These are phyloP conservation scores for Ogataea siamensis DNA, from an alignment of 805 yeast genomes.

Conservation along the genomic window DNA sequence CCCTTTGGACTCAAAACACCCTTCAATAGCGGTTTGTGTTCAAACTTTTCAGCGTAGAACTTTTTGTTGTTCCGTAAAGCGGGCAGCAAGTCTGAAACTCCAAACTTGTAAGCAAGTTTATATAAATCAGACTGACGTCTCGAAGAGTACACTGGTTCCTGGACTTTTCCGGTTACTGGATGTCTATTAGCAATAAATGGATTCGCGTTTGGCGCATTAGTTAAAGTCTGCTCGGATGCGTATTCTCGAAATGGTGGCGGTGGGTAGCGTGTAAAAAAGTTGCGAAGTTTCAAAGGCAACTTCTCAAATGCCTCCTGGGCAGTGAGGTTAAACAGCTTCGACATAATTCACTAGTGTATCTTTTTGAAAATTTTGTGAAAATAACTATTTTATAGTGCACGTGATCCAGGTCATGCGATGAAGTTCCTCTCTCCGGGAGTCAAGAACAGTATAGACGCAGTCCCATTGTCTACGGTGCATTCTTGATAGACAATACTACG, in stretches of 20 bases:
- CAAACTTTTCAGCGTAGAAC: slow-evolving; percentile 77
- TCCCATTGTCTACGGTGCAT: too few relatives aligned
- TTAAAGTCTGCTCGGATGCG: slow-evolving; percentile 59
- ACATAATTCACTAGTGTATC: slow-evolving; percentile 7
- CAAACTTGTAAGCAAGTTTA: slow-evolving; percentile 78
- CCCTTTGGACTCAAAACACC: slow-evolving; percentile 81
- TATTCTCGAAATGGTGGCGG: slow-evolving; percentile 76
- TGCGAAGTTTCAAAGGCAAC: slow-evolving; percentile 68
- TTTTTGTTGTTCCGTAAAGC: slow-evolving; percentile 55
- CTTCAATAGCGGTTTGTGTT: slow-evolving; percentile 63
- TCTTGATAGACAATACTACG: too few relatives aligned
- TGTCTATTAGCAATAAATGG: slow-evolving; percentile 87
- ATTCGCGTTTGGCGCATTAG: slow-evolving; percentile 69
- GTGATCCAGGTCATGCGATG: slow-evolving; percentile 1
- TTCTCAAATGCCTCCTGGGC: slow-evolving; percentile 37
- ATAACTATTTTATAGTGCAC: not conserved
- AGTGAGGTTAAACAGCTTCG: slow-evolving; percentile 29
- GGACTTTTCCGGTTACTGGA: slow-evolving; percentile 75
- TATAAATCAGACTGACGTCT: slow-evolving; percentile 81
- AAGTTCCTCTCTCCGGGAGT: too few relatives aligned
- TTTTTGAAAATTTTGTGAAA: slow-evolving; percentile 1
- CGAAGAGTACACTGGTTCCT: slow-evolving; percentile 72
- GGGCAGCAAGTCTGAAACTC: slow-evolving; percentile 78
- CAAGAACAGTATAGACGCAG: not conserved
- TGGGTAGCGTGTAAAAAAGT: slow-evolving; percentile 78